Conservation (phyloP, 345 rosid species). For the thale cress (Arabidopsis thaliana) region DNA sequence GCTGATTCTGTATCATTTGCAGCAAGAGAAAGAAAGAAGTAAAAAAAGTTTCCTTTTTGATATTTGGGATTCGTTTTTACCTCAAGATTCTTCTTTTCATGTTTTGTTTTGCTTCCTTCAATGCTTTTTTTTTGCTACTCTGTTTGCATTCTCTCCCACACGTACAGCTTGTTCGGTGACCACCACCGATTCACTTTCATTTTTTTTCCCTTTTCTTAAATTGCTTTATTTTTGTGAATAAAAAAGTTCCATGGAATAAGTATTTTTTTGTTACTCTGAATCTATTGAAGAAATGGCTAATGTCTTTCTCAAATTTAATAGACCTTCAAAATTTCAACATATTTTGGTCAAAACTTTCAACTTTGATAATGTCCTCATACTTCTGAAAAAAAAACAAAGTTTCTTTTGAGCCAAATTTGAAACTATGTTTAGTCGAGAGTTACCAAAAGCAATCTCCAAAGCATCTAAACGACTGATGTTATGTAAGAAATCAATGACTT, state of each 20-base stretch:
- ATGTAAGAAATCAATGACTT: not conserved
- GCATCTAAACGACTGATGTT: not conserved
- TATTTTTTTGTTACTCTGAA: no score
- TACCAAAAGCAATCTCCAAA: not conserved
- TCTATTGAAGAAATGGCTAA: not conserved
- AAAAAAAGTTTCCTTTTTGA: conserved; percentile 1
- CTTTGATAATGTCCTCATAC: not conserved
- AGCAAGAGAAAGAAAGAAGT: not conserved
- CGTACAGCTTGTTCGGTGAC: conserved; percentile 38
- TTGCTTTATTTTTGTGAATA: no score
- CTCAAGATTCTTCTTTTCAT: conserved; percentile 15
- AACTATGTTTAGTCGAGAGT: not conserved
- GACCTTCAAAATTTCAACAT: not conserved
- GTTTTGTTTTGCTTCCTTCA: conserved; percentile 7
- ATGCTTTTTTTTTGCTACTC: conserved; percentile 13
- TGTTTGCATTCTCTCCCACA: conserved; percentile 42
- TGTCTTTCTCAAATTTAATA: not conserved
- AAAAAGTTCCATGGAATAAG: no score
- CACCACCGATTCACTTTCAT: conserved; percentile 20
- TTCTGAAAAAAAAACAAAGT: not conserved
- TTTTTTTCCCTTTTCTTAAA: not conserved
- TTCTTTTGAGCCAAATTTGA: not conserved
- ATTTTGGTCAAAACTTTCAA: no score
- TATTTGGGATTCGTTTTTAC: conserved; percentile 26
- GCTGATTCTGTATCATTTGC: conserved; percentile 44